A percentile compares a stretch with the other conserved stretches of the same genome.
These are phyloP conservation scores for Mucor lusitanicus DNA, from an alignment of 371 early-diverging fungal genomes.

Conservation along the genomic window DNA sequence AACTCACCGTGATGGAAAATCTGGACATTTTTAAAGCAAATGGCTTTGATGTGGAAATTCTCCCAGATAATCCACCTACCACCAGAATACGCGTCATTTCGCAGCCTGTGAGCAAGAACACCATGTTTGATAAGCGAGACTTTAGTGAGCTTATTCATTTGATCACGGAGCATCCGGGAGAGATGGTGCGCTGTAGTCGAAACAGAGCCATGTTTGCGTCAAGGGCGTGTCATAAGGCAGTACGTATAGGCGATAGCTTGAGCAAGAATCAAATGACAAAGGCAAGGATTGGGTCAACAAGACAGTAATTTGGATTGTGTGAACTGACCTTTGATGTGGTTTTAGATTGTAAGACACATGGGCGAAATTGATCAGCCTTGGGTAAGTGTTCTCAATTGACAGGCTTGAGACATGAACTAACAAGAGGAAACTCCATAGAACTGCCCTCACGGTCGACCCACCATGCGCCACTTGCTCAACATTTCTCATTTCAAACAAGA, in stretches of 20 bases:
- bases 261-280: slow-evolving; percentile 67
- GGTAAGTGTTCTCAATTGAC: slow-evolving; percentile 37
- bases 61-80: slow-evolving; percentile 61
- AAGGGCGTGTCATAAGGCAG: slow-evolving; percentile 74
- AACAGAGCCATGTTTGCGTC: slow-evolving; percentile 74
- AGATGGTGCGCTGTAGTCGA: slow-evolving; percentile 65
- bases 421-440: slow-evolving; percentile 65
- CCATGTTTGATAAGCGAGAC: slow-evolving; percentile 65
- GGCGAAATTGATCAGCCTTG: slow-evolving; percentile 88
- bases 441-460: slow-evolving; percentile 99
- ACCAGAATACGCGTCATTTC: slow-evolving; percentile 65
- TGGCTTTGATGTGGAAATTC: slow-evolving; percentile 76
- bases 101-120: slow-evolving; percentile 66
- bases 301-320: not conserved
- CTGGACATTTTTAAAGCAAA: slow-evolving; percentile 69
- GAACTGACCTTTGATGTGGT: not conserved
- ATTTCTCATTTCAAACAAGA: slow-evolving; percentile 21
- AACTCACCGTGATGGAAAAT: slow-evolving; percentile 78
- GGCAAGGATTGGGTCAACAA: slow-evolving; percentile 29
- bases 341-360: slow-evolving; percentile 73
- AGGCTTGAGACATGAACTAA: too few species aligned
- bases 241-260: slow-evolving; percentile 82
- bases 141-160: slow-evolving; percentile 70
- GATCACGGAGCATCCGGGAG: slow-evolving; percentile 46
- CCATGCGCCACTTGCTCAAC: slow-evolving; percentile 82